Base-by-base conservation (phyloP, 2,329 filamentous ascomycete species). In the Nakataea oryzae region DNA sequence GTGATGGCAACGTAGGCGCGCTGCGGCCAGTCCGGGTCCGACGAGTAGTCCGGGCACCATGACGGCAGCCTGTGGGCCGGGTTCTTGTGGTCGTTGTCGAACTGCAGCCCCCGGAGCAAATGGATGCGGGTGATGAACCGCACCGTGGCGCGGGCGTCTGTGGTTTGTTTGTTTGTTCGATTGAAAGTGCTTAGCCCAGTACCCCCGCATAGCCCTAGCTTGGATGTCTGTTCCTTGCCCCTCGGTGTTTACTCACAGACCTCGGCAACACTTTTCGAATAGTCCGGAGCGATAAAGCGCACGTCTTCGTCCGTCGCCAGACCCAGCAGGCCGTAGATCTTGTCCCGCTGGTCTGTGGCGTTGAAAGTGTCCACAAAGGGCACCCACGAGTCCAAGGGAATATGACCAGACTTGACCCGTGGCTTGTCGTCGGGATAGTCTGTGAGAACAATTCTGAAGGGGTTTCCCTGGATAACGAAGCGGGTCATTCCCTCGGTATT, bases 101-200 rank as follows among this genome's bases (percentile, higher is more conserved):
- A n/a, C 17, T 47, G 41, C 41, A 47, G 41, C 41, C 1, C 5
- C 14, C 3, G 2, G 41, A 47, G 41, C 9, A n/a, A 28, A 6
- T 28, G 30, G 26, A 24, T 57, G 57, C 64, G 64, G 59, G 61
- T 62, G 59, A 65, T 61, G 50, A 54, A 63, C 7, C 6, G 41
- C 17, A 6, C 17, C 14, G 41, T 11, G 41, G 41, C 17, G 41
- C 41, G 41, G 41, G 41, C 41, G 14, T 47, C 34, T 47, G 34
- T n/a, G n/a, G n/a, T 17, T 47, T 34, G 32, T 34, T 13, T 9
- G 14, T 47, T 13, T 2, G 34, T 4, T 13, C 6, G 34, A 4
- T 47, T n/a, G n/a, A n/a, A n/a, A n/a, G n/a, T n/a, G n/a, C n/a
- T n/a, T n/a, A n/a, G n/a, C n/a, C n/a, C n/a, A n/a, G n/a, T n/a